phyloP scores from a whole-genome alignment of 116 monocot species.

The Zostera marina region DNA sequence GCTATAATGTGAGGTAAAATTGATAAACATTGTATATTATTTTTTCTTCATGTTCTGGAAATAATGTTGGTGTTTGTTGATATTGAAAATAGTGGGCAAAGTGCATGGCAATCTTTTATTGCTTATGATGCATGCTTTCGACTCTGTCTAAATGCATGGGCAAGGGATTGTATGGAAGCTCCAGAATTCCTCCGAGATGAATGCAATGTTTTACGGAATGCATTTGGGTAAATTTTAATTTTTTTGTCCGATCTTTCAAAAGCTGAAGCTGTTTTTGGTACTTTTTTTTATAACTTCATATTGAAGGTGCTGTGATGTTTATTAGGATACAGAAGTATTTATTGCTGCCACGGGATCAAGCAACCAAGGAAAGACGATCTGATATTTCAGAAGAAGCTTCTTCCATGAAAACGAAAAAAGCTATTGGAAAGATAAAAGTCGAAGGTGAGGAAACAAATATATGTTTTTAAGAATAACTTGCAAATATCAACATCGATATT shows the following conservation, averaged over 20 bases:
- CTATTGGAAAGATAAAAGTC: slow-evolving; percentile 51
- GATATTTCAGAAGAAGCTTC: slow-evolving; percentile 28
- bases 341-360: slow-evolving; percentile 52
- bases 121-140: slow-evolving; percentile 97
- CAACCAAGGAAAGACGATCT: slow-evolving; percentile 6
- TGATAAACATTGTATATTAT: not conserved
- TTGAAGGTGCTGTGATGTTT: not conserved
- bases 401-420: slow-evolving; percentile 38
- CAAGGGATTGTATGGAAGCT: slow-evolving; percentile 70
- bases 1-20: slow-evolving; percentile 33
- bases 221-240: slow-evolving; percentile 63
- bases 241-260: not conserved
- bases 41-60: not conserved
- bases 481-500: too few relatives aligned
- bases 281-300: not conserved
- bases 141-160: slow-evolving; percentile 82
- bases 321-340: slow-evolving; percentile 77
- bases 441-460: slow-evolving; percentile 44
- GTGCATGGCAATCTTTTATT: slow-evolving; percentile 85
- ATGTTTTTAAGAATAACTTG: not conserved
- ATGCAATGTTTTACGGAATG: slow-evolving; percentile 52
- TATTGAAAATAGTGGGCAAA: slow-evolving; percentile 49
- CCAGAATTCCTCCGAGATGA: slow-evolving; percentile 88
- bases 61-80: not conserved
- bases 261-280: not conserved